These are phyloP conservation scores for Ceratocystis cacaofunesta DNA, from an alignment of 2,329 filamentous ascomycete species.

Conservation along the genomic window DNA sequence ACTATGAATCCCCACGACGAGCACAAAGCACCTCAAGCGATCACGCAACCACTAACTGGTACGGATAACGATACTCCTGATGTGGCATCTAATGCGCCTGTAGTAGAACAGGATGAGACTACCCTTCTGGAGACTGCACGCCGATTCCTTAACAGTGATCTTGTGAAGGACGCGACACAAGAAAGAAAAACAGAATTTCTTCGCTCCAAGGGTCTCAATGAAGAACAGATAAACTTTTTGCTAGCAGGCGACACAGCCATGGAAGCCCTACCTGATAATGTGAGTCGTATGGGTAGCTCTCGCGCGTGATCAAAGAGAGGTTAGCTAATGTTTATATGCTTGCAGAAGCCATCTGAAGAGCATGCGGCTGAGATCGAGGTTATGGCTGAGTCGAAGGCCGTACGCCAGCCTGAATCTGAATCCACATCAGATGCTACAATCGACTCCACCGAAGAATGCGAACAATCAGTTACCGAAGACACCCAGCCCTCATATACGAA, in stretches of 20 bases:
- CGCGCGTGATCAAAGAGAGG: neutral
- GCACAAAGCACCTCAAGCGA: neutral
- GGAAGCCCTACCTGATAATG: neutral
- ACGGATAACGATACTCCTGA: slow-evolving; percentile 3
- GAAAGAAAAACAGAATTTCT: slow-evolving; percentile 67
- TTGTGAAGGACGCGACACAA: slow-evolving; percentile 50
- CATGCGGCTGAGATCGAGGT: neutral
- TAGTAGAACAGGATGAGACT: neutral
- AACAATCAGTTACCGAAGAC: neutral
- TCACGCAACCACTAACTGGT: neutral
- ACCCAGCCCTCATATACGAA: slow-evolving; percentile 27
- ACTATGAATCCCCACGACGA: slow-evolving; percentile 6
- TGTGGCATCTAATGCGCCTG: neutral
- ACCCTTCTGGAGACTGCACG: slow-evolving; percentile 46
- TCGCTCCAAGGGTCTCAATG: slow-evolving; percentile 56
- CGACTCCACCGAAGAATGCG: neutral
- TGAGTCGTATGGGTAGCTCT: neutral
- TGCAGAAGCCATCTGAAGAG: neutral
- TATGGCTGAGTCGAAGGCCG: neutral
- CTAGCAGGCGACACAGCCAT: slow-evolving; percentile 27
- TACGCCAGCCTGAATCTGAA: neutral
- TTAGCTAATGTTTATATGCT: neutral
- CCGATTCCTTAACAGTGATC: slow-evolving; percentile 60
- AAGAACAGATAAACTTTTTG: slow-evolving; percentile 53
- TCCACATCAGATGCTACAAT: neutral